Conservation (phyloP, 2,329 filamentous ascomycete genomes). For the Dothideomycetes sp. region DNA sequence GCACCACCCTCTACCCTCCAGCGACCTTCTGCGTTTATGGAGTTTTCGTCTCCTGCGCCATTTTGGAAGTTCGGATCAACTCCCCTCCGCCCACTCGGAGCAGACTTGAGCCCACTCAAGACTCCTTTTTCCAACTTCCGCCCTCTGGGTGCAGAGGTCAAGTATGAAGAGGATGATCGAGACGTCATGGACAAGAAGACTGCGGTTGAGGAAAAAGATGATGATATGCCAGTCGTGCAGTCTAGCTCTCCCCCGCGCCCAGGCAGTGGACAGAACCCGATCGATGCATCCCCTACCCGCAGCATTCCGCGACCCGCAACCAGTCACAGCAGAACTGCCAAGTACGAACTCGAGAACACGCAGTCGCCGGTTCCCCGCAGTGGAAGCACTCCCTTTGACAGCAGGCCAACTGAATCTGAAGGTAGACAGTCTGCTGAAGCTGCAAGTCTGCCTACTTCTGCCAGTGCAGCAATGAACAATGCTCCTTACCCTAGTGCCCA, state of each 20-base stretch:
- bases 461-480: not conserved
- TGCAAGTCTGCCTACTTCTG: not conserved
- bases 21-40: constrained; percentile 74
- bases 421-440: not conserved
- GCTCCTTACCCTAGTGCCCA: not conserved
- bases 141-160: constrained; percentile 12
- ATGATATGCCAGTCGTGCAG: constrained; percentile 19
- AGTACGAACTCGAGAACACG: constrained; percentile 3
- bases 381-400: not conserved
- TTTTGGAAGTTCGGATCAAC: constrained; percentile 86
- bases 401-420: not conserved
- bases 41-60: constrained; percentile 71
- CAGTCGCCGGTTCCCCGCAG: not conserved
- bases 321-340: constrained; percentile 6
- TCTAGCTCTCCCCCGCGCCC: constrained; percentile 21
- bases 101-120: constrained; percentile 26
- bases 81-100: constrained; percentile 30
- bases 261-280: constrained; percentile 10
- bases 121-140: constrained; percentile 21
- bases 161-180: constrained; percentile 14
- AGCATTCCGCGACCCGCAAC: constrained; percentile 7
- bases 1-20: constrained; percentile 73
- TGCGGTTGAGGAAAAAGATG: constrained; percentile 11
- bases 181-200: constrained; percentile 10
- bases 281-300: constrained; percentile 21